Percentiles rank a stretch among this genome's conserved stretches.
phyloP scores from a whole-genome alignment of 768 basidiomycete species.

The Lactarius sanguifluus region DNA sequence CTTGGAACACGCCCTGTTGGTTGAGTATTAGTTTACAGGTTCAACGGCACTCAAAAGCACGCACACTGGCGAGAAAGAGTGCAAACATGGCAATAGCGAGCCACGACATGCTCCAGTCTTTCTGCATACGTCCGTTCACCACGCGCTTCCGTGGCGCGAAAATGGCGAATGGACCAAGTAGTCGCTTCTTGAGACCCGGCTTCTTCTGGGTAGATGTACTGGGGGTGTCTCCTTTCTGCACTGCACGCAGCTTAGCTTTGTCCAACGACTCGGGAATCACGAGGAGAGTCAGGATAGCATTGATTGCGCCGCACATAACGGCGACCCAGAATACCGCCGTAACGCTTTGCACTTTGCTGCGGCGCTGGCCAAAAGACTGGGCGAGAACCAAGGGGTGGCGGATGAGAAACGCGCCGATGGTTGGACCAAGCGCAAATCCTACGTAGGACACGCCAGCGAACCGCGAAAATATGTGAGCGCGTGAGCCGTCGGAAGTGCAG shows the following conservation, averaged over 20 bases:
- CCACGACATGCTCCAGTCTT: constrained; percentile 73
- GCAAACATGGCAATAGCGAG: constrained; percentile 63
- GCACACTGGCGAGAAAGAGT: constrained; percentile 63
- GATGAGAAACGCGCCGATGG: constrained; percentile 58
- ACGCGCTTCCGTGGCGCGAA: constrained; percentile 58
- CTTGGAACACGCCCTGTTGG: constrained; percentile 62
- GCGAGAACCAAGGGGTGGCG: constrained; percentile 41
- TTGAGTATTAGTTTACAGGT: constrained; percentile 11
- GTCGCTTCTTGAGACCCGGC: constrained; percentile 36
- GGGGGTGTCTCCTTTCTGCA: constrained; percentile 47
- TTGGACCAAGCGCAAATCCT: constrained; percentile 78
- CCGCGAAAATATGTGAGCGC: constrained; percentile 56
- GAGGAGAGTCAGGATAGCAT: constrained; percentile 59
- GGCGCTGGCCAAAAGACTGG: constrained; percentile 28
- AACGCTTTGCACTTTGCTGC: constrained; percentile 39
- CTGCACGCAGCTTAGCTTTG: constrained; percentile 34
- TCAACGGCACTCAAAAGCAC: constrained; percentile 32
- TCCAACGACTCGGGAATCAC: constrained; percentile 50
- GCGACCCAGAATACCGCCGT: constrained; percentile 56
- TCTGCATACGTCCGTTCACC: constrained; percentile 40
- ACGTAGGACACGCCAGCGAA: constrained; percentile 75
- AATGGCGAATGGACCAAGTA: constrained; percentile 66
- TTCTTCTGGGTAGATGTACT: constrained; percentile 39
- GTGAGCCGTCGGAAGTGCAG: constrained; percentile 82
- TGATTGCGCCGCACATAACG: constrained; percentile 45